These are phyloP conservation scores for Claviceps cyperi DNA, from an alignment of 2,329 filamentous ascomycete species.

Conservation along the genomic window DNA sequence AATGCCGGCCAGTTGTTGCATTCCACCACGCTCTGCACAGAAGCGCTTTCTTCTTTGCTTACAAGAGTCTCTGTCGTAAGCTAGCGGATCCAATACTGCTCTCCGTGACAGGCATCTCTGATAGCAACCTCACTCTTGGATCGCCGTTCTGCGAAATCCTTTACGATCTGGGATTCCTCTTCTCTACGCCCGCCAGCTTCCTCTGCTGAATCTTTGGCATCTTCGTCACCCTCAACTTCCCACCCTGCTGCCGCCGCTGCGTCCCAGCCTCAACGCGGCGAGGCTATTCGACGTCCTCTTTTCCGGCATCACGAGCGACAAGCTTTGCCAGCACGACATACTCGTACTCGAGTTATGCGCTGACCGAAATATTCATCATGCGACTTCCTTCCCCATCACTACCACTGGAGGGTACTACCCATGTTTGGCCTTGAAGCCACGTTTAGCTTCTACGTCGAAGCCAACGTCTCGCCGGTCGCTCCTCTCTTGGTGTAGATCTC, in stretches of 20 bases:
- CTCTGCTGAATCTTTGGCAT: conserved; percentile 19
- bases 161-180: conserved; percentile 14
- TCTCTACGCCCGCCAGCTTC: conserved; percentile 13
- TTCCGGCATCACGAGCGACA: conserved; percentile 21
- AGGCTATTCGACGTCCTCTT: conserved; percentile 23
- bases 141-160: conserved; percentile 12
- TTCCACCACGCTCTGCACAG: too few species aligned
- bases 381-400: conserved; percentile 12
- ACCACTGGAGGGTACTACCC: conserved; percentile 17
- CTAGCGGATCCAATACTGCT: too few species aligned
- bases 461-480: conserved; percentile 24
- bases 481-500: conserved; percentile 34
- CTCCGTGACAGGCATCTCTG: too few species aligned
- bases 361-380: conserved; percentile 1
- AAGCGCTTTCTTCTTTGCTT: too few species aligned
- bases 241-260: conserved; percentile 18
- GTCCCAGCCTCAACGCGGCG: conserved; percentile 25
- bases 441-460: conserved; percentile 28
- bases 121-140: too few species aligned
- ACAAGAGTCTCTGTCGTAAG: too few species aligned
- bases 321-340: conserved; percentile 24
- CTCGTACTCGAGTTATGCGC: conserved; percentile 25
- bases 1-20: too few species aligned
- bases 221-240: conserved; percentile 18
- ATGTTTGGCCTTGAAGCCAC: conserved; percentile 25